Evolutionary conservation across 2,329 filamentous ascomycete species (phyloP), one percentile per base, ranked within the genome.

Genomic region (Pyrenochaeta sp.): DNA sequence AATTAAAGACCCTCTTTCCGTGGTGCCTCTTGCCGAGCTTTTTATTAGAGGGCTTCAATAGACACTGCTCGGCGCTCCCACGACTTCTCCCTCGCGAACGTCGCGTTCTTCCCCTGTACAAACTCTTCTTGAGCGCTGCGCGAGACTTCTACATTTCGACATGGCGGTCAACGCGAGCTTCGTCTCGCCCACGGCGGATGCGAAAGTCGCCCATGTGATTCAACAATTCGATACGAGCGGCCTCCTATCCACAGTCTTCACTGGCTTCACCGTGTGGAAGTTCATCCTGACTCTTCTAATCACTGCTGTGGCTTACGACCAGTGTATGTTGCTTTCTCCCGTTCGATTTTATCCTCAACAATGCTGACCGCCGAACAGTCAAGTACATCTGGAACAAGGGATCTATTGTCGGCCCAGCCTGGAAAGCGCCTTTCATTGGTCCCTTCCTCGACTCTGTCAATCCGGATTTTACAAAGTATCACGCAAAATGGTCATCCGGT

Each of bases 371-470:
- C 51, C 86, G 51, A 87, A 85, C 66, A 82, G 79, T 78, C 62
- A 78, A 73, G 49, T 82, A 82, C 69, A 73, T 81, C 62, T 74
- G 66, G 58, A 71, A 76, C 44, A 82, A 82, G 64, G 79, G 78
- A 46, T 69, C 73, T 20, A 79, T 82, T 53, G 77, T 75, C 14
- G 80, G 80, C 18, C 78, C 79, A n/a, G 56, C 72, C 21, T 78
- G 74, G 72, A 82, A 82, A 64, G 73, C 77, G 36, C 80, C 80
- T 51, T 82, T 82, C 68, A 78, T 98, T 75, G 95, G 95, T n/a
- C 94, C 95, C 4, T 98, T 99, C 78, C 83, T 98, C 51, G 83
- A 97, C 73, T 97, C 92, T 23, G 83, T 98, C 68, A 88, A 96
- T 76, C 95, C 95, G 52, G 91, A 94, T 71, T 98, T 97, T 75